Percentiles rank a stretch among this genome's conserved stretches.
These are phyloP conservation scores for Neurospora cerealis DNA, from an alignment of 495 filamentous ascomycete species.

Conservation along the genomic window DNA sequence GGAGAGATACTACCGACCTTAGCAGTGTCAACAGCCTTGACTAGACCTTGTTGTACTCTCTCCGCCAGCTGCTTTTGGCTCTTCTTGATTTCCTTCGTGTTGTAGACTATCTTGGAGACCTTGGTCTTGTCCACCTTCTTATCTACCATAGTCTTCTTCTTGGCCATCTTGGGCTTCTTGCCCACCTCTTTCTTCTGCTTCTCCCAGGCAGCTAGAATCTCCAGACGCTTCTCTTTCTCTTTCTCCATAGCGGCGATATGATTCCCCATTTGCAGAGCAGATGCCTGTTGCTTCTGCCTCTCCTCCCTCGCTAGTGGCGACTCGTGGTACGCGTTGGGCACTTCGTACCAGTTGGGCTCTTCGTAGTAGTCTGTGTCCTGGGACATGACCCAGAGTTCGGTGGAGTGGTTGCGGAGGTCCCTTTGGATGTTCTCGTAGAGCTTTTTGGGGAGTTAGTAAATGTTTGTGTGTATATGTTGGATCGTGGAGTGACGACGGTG, in stretches of 20 bases:
- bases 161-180: too few species aligned
- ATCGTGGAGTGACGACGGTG: not conserved
- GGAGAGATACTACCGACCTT: too few species aligned
- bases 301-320: not conserved
- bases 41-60: too few species aligned
- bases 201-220: not conserved
- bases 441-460: not conserved
- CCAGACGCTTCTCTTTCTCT: not conserved
- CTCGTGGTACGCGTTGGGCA: not conserved
- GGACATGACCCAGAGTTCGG: not conserved
- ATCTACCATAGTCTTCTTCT: too few species aligned
- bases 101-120: too few species aligned
- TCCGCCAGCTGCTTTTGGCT: too few species aligned
- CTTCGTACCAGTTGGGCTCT: not conserved
- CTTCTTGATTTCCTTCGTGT: too few species aligned
- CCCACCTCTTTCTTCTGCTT: too few species aligned
- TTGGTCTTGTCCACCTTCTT: too few species aligned
- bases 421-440: not conserved
- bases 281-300: not conserved
- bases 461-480: not conserved
- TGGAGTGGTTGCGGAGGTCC: not conserved
- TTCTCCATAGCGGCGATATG: not conserved
- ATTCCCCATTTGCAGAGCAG: not conserved
- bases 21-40: too few species aligned
- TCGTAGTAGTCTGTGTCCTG: not conserved